These are phyloP conservation scores for Termitomyces sp. DNA, from an alignment of 768 basidiomycete genomes.

Conservation along the genomic window DNA sequence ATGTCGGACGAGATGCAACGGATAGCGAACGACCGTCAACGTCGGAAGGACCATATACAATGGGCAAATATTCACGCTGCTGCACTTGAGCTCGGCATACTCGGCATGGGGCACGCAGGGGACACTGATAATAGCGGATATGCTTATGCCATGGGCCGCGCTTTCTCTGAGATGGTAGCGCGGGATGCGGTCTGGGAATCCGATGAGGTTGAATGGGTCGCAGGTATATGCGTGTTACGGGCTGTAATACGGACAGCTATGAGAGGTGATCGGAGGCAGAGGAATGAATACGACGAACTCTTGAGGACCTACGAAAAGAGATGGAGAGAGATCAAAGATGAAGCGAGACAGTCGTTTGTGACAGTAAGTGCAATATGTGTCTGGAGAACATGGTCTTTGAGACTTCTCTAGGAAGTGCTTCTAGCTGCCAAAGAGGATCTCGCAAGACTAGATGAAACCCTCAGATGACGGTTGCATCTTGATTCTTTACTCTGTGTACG, in stretches of 20 bases:
- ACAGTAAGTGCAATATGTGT: constrained; percentile 31
- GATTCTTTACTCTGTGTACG: constrained; percentile 1
- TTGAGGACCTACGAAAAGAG: constrained; percentile 53
- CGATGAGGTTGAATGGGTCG: constrained; percentile 66
- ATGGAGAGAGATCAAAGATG: constrained; percentile 70
- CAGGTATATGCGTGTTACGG: constrained; percentile 52
- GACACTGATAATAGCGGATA: constrained; percentile 38
- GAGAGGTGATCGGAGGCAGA: constrained; percentile 38
- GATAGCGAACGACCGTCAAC: constrained; percentile 52
- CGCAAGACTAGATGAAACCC: constrained; percentile 32
- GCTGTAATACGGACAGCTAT: constrained; percentile 52
- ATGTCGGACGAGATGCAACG: constrained; percentile 53
- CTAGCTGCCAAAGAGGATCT: constrained; percentile 50
- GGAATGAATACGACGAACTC: constrained; percentile 49
- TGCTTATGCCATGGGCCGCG: constrained; percentile 35
- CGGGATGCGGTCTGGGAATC: constrained; percentile 63
- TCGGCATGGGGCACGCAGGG: constrained; percentile 34
- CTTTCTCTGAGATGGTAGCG: constrained; percentile 54
- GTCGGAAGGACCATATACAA: constrained; percentile 58
- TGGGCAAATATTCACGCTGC: constrained; percentile 66
- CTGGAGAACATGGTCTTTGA: neutral
- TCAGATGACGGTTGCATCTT: constrained; percentile 8
- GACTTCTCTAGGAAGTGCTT: constrained; percentile 36
- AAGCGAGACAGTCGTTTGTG: constrained; percentile 55
- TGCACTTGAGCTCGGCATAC: constrained; percentile 52